A percentile compares a stretch with the other conserved stretches of the same genome.
Conservation (phyloP, 2,329 filamentous ascomycete genomes). For the Sclerotinia borealis region DNA sequence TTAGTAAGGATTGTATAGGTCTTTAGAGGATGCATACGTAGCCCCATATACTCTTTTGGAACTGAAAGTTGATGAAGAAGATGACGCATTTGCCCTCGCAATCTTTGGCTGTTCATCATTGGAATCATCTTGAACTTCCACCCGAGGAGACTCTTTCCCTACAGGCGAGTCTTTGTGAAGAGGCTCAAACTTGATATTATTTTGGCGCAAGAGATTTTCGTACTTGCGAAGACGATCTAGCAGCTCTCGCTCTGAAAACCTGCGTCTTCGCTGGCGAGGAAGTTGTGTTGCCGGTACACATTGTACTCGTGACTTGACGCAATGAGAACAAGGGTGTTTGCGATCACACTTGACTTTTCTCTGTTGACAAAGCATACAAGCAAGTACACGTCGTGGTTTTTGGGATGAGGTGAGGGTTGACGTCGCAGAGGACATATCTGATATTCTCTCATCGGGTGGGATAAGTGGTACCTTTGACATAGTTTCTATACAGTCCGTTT, state of each 20-base stretch:
- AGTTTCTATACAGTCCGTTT: too few species aligned
- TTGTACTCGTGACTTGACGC: constrained; percentile 54
- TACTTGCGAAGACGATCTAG: constrained; percentile 28
- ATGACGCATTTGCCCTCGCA: constrained; percentile 20
- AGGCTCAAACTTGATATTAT: constrained; percentile 28
- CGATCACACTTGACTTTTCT: constrained; percentile 72
- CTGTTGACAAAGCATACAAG: constrained; percentile 69
- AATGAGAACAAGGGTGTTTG: constrained; percentile 65
- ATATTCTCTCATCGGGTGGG: not conserved
- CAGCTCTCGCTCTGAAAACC: constrained; percentile 29
- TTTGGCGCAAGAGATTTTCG: constrained; percentile 27
- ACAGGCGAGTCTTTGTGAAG: constrained; percentile 24
- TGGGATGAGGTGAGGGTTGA: not conserved
- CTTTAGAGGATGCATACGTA: constrained; percentile 28
- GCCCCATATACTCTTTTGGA: constrained; percentile 28
- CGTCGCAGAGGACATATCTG: not conserved
- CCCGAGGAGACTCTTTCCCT: constrained; percentile 20
- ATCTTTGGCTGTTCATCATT: constrained; percentile 27
- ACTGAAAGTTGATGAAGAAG: constrained; percentile 23
- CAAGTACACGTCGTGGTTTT: constrained; percentile 32
- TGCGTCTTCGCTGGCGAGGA: constrained; percentile 52
- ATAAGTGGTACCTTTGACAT: not conserved
- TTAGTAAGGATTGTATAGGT: constrained; percentile 22
- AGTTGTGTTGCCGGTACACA: constrained; percentile 54
- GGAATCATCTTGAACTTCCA: constrained; percentile 19